Evolutionary conservation across 1,139 yeast species (phyloP).

Genomic region (Debaryomycetaceae sp.): DNA sequence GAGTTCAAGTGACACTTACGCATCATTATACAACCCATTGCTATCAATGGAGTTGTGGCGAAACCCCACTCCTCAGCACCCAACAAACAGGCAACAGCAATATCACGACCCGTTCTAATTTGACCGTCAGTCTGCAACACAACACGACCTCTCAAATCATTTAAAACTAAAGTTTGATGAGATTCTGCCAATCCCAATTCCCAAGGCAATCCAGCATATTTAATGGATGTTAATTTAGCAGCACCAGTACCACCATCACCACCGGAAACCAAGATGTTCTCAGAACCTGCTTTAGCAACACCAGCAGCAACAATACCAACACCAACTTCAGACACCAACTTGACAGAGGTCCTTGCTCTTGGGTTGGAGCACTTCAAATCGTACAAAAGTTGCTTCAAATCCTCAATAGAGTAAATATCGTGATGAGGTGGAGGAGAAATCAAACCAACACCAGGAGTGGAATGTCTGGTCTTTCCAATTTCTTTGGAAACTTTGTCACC

Average conservation of each 20-base stretch:
- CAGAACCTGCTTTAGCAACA: constrained; percentile 98
- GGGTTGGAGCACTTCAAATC: constrained; percentile 97
- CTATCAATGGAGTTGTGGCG: constrained; percentile 95
- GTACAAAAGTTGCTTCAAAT: constrained; percentile 92
- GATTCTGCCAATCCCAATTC: constrained; percentile 98
- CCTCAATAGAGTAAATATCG: constrained; percentile 97
- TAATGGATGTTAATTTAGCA: constrained; percentile 94
- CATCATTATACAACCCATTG: constrained; percentile 97
- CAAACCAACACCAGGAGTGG: constrained; percentile 95
- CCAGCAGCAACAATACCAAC: constrained; percentile 99
- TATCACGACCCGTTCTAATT: constrained; percentile 91
- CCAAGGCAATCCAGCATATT: constrained; percentile 98
- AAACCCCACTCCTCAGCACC: constrained; percentile 99
- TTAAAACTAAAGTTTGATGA: constrained; percentile 93
- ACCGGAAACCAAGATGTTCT: constrained; percentile 91
- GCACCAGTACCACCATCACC: constrained; percentile 99
- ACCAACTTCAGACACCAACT: constrained; percentile 96
- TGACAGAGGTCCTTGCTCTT: constrained; percentile 93
- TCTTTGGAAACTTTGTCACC: constrained; percentile 86
- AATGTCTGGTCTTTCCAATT: constrained; percentile 94
- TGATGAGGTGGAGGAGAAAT: constrained; percentile 99
- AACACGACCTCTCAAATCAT: constrained; percentile 93
- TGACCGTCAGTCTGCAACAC: constrained; percentile 97
- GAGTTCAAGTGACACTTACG: constrained; percentile 89
- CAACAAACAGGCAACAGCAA: constrained; percentile 89